Conservation (phyloP, 2,329 filamentous ascomycete species). For the Beauveria rudraprayagi region DNA sequence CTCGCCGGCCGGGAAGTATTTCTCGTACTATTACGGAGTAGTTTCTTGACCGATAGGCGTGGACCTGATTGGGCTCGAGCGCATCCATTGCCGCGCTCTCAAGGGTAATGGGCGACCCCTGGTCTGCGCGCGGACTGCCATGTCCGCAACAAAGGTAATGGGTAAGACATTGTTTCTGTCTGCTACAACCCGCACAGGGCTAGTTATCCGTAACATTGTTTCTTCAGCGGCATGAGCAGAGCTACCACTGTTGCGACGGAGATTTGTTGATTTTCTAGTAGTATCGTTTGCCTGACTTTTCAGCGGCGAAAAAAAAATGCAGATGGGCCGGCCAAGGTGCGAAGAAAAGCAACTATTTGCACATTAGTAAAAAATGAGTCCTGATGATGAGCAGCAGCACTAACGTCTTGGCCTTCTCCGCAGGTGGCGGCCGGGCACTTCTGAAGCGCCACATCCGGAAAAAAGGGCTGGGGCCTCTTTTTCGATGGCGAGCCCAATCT, state of each 20-base stretch:
- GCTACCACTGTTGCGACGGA: no score
- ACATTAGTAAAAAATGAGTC: no score
- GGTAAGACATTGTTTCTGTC: not conserved
- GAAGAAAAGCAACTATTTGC: no score
- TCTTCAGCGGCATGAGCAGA: not conserved
- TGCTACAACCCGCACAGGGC: not conserved
- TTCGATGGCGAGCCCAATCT: not conserved
- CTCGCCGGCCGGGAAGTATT: not conserved
- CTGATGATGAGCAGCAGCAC: not conserved
- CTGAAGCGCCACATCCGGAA: conserved; percentile 5
- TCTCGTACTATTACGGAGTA: not conserved
- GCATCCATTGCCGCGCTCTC: no score
- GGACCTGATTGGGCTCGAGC: no score
- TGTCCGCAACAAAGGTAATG: no score
- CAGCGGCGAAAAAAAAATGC: no score
- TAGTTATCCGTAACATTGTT: not conserved
- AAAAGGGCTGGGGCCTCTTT: not conserved
- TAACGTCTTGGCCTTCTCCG: not conserved
- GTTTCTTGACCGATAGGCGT: not conserved
- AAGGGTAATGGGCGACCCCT: no score
- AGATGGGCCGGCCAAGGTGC: no score
- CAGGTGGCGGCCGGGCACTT: not conserved
- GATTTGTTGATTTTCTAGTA: no score
- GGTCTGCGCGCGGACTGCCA: no score
- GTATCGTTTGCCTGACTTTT: no score